These are phyloP conservation scores for Citrus inodora DNA, from an alignment of 345 rosid species.

Conservation along the genomic window DNA sequence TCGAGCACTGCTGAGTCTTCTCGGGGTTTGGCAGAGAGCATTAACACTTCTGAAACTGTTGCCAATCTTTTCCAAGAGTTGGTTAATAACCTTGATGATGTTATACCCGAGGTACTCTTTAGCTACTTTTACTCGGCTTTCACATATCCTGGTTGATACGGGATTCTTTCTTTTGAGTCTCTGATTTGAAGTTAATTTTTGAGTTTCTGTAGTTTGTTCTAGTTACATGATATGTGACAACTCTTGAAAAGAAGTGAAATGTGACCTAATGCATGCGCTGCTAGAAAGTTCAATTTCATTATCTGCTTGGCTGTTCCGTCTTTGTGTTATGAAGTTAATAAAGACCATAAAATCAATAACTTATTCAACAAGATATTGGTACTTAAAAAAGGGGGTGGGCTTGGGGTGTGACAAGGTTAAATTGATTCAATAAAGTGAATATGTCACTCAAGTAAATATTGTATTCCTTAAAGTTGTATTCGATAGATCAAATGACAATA, in stretches of 20 bases:
- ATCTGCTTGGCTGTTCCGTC: not conserved
- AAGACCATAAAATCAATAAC: not conserved
- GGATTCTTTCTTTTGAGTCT: not conserved
- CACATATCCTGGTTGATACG: not conserved
- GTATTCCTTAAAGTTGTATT: not conserved
- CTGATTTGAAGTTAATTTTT: not conserved
- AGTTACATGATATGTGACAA: not conserved
- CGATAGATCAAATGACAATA: not conserved
- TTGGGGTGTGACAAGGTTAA: not conserved
- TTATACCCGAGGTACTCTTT: constrained; percentile 60
- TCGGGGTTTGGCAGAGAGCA: constrained; percentile 19
- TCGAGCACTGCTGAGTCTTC: constrained; percentile 54
- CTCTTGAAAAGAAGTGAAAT: not conserved
- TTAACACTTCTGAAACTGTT: constrained; percentile 39
- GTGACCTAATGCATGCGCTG: not conserved
- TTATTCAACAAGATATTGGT: not conserved
- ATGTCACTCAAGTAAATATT: not conserved
- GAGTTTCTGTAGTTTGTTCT: not conserved
- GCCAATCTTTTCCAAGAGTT: constrained; percentile 53
- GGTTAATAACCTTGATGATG: constrained; percentile 45
- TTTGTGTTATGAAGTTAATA: not conserved
- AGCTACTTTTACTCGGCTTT: not conserved
- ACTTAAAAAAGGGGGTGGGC: not conserved
- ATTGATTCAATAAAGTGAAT: not conserved
- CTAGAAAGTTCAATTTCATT: not conserved